Conservation (phyloP, 73 alveolate genomes). For the Stentor roeselii region DNA sequence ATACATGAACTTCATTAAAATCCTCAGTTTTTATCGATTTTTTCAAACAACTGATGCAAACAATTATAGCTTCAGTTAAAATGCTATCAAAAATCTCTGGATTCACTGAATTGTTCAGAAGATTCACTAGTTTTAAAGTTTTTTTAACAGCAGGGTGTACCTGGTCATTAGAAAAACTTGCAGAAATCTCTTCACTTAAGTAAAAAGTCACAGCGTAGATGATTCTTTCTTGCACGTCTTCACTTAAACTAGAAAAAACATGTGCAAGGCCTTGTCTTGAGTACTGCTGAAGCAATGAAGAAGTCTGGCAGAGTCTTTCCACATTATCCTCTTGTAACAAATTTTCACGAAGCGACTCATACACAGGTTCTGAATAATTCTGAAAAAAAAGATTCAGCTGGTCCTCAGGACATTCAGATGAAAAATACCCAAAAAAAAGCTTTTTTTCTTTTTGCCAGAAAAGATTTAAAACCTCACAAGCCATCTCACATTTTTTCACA, state of each 20-base stretch:
- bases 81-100: slow-evolving; percentile 1
- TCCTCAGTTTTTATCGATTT: background rate
- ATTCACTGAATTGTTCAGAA: background rate
- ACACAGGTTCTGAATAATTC: background rate
- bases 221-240: slow-evolving; percentile 19
- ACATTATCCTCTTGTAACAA: background rate
- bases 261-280: background rate
- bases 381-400: background rate
- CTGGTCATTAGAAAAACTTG: slow-evolving; percentile 4
- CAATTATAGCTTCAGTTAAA: background rate
- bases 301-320: background rate
- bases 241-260: background rate
- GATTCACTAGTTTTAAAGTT: background rate
- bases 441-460: slow-evolving; percentile 13
- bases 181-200: background rate
- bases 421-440: background rate
- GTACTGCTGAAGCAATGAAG: background rate
- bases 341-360: background rate
- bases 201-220: slow-evolving; percentile 8
- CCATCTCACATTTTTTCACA: background rate
- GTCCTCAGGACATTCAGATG: background rate
- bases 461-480: background rate
- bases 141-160: background rate
- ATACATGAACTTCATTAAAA: slow-evolving; percentile 21
- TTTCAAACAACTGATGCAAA: background rate